A percentile compares a stretch with the other conserved stretches of the same genome.
These are phyloP conservation scores for Quambalaria eucalypti DNA, from an alignment of 1,284 basidiomycete genomes.

Conservation along the genomic window DNA sequence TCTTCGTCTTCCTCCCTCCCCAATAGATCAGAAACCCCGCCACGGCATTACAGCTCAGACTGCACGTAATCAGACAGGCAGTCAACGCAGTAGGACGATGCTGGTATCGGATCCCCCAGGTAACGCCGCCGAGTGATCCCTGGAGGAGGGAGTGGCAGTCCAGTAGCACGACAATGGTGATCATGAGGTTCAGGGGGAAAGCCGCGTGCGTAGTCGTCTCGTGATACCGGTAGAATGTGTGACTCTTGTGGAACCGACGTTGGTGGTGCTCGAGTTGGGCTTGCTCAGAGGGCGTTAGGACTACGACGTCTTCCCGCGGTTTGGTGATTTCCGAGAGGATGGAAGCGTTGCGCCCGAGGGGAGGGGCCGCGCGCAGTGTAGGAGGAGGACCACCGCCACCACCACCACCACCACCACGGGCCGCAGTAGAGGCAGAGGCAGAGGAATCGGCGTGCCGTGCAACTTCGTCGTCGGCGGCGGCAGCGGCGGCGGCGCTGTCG, in stretches of 20 bases:
- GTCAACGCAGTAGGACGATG: constrained; percentile 52
- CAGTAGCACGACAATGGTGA: constrained; percentile 27
- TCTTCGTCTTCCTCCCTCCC: constrained; percentile 68
- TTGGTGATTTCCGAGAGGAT: constrained; percentile 35
- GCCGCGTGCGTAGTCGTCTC: constrained; percentile 75
- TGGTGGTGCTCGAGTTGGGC: constrained; percentile 40
- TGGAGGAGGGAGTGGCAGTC: constrained; percentile 49
- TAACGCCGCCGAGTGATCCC: constrained; percentile 57
- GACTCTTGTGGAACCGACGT: constrained; percentile 41
- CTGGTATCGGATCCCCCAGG: constrained; percentile 61
- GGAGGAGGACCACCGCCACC: neutral
- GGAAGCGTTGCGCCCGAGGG: constrained; percentile 16
- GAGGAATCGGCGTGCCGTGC: no score
- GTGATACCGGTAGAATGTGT: constrained; percentile 70
- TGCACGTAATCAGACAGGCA: constrained; percentile 63
- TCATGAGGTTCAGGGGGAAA: constrained; percentile 56
- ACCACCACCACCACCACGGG: neutral
- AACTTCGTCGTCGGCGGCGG: no score
- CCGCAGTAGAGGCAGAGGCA: neutral
- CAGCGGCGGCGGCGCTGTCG: neutral
- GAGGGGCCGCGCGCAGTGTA: neutral
- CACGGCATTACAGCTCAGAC: constrained; percentile 71
- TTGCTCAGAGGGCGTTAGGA: constrained; percentile 38
- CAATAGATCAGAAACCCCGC: constrained; percentile 69
- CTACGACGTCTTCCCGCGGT: constrained; percentile 32